phyloP scores from a whole-genome alignment of 192 early-diverging fungal species.

The Linnemannia exigua region DNA sequence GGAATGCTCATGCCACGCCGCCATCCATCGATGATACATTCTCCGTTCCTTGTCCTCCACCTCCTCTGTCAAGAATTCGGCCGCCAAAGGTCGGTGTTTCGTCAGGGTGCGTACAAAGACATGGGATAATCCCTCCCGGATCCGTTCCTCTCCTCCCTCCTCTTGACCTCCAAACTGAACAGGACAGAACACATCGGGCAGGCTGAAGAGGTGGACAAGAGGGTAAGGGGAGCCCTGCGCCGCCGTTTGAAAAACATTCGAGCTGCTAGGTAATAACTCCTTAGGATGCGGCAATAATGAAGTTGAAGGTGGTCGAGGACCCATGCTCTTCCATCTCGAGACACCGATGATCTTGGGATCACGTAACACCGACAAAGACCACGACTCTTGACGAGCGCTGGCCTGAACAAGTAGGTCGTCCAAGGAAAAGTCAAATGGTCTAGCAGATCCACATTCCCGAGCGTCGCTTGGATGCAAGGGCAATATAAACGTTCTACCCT shows the following conservation, averaged over 20 bases:
- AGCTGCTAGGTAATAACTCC: neutral
- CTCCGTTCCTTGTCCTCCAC: constrained; percentile 18
- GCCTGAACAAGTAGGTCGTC: constrained; percentile 27
- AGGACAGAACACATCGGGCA: constrained; percentile 30
- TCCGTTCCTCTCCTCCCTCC: neutral
- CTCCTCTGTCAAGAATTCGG: constrained; percentile 18
- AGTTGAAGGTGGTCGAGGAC: neutral
- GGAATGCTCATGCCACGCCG: constrained; percentile 37
- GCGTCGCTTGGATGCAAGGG: neutral
- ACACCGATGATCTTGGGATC: constrained; percentile 17
- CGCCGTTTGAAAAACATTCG: constrained; percentile 11
- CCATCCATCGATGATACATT: constrained; percentile 52
- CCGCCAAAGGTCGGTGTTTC: neutral
- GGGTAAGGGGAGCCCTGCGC: constrained; percentile 27
- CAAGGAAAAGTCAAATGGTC: constrained; percentile 34
- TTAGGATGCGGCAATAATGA: neutral
- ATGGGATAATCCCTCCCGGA: neutral
- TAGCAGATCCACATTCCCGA: neutral
- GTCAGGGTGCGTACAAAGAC: neutral
- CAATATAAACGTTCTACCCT: neutral
- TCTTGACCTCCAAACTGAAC: constrained; percentile 12
- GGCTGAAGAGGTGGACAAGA: constrained; percentile 34
- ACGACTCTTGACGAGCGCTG: neutral
- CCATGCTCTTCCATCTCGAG: constrained; percentile 24
- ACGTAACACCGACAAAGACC: neutral